Evolutionary conservation across 2,329 filamentous ascomycete genomes (phyloP).

Genomic region (Colletotrichum euphorbiae): DNA sequence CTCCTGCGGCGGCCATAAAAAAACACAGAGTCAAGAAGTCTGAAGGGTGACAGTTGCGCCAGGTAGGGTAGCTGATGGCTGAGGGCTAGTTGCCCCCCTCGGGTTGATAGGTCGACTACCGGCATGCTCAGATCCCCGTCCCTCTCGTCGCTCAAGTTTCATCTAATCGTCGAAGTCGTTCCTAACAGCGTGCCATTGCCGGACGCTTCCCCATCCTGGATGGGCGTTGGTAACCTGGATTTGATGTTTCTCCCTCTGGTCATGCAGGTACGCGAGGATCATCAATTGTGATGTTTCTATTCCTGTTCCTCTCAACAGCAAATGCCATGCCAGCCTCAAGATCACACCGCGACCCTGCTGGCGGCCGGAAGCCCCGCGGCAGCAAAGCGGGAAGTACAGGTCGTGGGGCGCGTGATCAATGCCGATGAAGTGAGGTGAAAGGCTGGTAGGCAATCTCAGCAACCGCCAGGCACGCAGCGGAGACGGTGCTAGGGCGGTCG

Average conservation of each 20-base stretch:
- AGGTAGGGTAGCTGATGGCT: constrained; percentile 8
- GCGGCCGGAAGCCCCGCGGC: constrained; percentile 25
- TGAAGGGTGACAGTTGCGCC: constrained; percentile 14
- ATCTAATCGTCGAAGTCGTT: constrained; percentile 37
- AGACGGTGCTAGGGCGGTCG: constrained; percentile 26
- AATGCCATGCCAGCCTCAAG: constrained; percentile 31
- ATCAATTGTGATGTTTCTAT: constrained; percentile 38
- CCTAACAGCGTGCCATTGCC: constrained; percentile 35
- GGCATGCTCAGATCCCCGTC: constrained; percentile 34
- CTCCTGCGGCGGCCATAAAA: constrained; percentile 24
- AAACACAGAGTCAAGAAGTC: no score
- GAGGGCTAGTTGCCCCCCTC: not conserved
- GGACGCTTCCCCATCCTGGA: constrained; percentile 28
- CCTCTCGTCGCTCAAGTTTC: constrained; percentile 34
- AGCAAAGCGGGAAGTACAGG: constrained; percentile 13
- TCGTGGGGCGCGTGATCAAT: constrained; percentile 1
- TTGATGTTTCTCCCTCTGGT: constrained; percentile 23
- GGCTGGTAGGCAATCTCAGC: constrained; percentile 37
- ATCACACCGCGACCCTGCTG: constrained; percentile 17
- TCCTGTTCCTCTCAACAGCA: constrained; percentile 24
- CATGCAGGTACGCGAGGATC: constrained; percentile 27
- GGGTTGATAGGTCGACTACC: constrained; percentile 29
- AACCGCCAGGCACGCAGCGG: constrained; percentile 29
- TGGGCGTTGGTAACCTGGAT: constrained; percentile 23
- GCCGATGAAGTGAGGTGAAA: constrained; percentile 23